Conservation (phyloP, 176 grass and related monocot genomes). For the Phoenix roebelenii region DNA sequence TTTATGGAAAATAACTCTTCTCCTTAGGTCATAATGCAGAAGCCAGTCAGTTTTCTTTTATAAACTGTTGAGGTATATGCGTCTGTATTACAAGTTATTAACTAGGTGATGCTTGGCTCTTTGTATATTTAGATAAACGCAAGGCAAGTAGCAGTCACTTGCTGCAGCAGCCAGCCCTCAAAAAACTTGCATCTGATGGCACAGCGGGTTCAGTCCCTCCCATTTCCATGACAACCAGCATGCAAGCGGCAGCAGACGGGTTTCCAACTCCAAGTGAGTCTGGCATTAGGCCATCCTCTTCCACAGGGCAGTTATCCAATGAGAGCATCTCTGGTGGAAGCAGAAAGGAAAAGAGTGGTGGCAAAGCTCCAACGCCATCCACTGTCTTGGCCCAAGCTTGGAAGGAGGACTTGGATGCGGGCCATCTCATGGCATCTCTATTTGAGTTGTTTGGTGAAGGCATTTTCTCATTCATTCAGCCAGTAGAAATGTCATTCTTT, state of each 20-base stretch:
- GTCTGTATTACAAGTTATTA: too few relatives aligned
- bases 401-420: slow-evolving; percentile 71
- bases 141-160: slow-evolving; percentile 41
- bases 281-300: slow-evolving; percentile 28
- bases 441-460: slow-evolving; percentile 67
- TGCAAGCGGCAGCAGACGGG: slow-evolving; percentile 37
- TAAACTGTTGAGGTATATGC: too few relatives aligned
- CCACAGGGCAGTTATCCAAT: slow-evolving; percentile 22
- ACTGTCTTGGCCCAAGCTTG: slow-evolving; percentile 66
- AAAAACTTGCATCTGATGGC: slow-evolving; percentile 52
- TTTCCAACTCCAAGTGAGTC: slow-evolving; percentile 33
- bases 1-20: not conserved
- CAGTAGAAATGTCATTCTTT: slow-evolving; percentile 48
- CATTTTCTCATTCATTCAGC: slow-evolving; percentile 72
- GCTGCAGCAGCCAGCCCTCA: slow-evolving; percentile 50
- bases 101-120: not conserved
- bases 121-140: slow-evolving; percentile 45
- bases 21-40: too few relatives aligned
- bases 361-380: slow-evolving; percentile 35
- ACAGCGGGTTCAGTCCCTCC: slow-evolving; percentile 27
- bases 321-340: slow-evolving; percentile 15
- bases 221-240: slow-evolving; percentile 22
- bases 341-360: slow-evolving; percentile 30
- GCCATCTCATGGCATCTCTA: slow-evolving; percentile 51
- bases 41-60: too few relatives aligned